Conservation (phyloP, 2,329 filamentous ascomycete genomes). For the Talaromyces marneffei region DNA sequence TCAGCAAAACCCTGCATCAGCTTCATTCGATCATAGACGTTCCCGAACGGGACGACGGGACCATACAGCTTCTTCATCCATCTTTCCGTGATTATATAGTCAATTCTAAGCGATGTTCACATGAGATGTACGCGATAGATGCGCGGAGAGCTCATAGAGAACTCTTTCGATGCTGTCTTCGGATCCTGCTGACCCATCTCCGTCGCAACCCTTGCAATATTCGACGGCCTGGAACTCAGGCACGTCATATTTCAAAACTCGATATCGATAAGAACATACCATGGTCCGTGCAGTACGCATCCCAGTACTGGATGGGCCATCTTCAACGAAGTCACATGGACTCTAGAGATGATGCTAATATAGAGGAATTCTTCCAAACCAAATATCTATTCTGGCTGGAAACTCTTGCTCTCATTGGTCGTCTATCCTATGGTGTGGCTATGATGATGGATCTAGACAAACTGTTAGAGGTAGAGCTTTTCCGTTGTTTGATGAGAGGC, state of each 20-base stretch:
- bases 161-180: background rate
- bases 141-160: background rate
- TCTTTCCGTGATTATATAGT: background rate
- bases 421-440: background rate
- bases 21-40: slow-evolving; percentile 17
- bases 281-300: background rate
- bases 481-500: background rate
- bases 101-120: background rate
- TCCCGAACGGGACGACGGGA: background rate
- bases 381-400: background rate
- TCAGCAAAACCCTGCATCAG: background rate
- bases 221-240: background rate
- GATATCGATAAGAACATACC: background rate
- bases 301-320: background rate
- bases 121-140: background rate
- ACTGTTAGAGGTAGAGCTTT: background rate
- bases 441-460: background rate
- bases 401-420: background rate
- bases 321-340: background rate
- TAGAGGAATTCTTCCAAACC: background rate
- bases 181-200: background rate
- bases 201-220: background rate
- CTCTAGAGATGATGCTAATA: background rate
- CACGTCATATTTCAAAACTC: background rate
- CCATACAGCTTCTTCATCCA: background rate